Conservation (phyloP, 345 rosid species). For the Nasturtium officinale region DNA sequence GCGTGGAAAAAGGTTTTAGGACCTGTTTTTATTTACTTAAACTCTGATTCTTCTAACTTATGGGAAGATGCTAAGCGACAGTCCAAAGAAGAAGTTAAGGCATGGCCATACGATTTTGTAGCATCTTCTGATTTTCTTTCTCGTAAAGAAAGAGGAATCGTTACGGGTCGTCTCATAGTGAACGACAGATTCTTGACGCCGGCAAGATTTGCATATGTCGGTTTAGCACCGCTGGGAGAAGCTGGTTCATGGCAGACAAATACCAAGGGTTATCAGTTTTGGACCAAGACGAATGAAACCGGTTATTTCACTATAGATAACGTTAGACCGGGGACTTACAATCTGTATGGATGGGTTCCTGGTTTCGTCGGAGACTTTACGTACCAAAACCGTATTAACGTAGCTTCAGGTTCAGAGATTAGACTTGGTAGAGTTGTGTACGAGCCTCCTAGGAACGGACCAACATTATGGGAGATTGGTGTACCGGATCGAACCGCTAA, state of each 20-base stretch:
- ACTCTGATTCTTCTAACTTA: slow-evolving; percentile 51
- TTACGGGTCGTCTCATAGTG: slow-evolving; percentile 48
- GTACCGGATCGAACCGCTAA: slow-evolving; percentile 70
- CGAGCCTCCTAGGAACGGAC: slow-evolving; percentile 79
- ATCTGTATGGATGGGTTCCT: slow-evolving; percentile 76
- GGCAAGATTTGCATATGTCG: slow-evolving; percentile 66
- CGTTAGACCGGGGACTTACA: slow-evolving; percentile 63
- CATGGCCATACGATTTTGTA: slow-evolving; percentile 82
- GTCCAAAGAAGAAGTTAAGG: slow-evolving; percentile 55
- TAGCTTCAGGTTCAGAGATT: slow-evolving; percentile 54
- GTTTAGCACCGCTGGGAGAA: slow-evolving; percentile 78
- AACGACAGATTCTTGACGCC: slow-evolving; percentile 45
- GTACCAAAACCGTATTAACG: slow-evolving; percentile 39
- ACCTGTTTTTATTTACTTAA: slow-evolving; percentile 72
- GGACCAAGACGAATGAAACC: slow-evolving; percentile 57
- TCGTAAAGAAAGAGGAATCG: slow-evolving; percentile 49
- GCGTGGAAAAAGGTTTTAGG: slow-evolving; percentile 88
- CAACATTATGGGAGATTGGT: slow-evolving; percentile 90
- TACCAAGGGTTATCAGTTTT: slow-evolving; percentile 88
- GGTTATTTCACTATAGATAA: slow-evolving; percentile 67
- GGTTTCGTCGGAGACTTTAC: slow-evolving; percentile 70
- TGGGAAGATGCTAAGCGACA: slow-evolving; percentile 86
- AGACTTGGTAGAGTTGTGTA: slow-evolving; percentile 50
- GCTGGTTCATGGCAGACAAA: slow-evolving; percentile 87
- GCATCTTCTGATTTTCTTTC: slow-evolving; percentile 51